Percentiles rank a stretch among this genome's conserved stretches.
Evolutionary conservation across 2,329 filamentous ascomycete genomes (phyloP).

Genomic region (Fusarium brachygibbosum): DNA sequence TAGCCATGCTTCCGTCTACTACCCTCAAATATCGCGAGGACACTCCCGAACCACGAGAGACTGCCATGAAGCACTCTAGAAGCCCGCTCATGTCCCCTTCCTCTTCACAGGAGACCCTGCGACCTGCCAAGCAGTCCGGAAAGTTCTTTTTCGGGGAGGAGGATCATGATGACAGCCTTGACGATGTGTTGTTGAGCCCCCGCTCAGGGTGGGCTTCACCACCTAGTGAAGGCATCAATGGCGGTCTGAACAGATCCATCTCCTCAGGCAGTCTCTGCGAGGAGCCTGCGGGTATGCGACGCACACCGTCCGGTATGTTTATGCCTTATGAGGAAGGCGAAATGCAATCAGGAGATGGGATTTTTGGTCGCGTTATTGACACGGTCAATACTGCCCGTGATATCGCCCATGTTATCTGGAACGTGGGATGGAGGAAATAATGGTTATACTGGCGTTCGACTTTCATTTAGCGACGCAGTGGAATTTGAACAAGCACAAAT

Average conservation of each 20-base stretch:
- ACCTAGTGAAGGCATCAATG: conserved; percentile 38
- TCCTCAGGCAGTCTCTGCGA: conserved; percentile 64
- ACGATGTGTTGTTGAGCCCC: conserved; percentile 51
- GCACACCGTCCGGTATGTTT: conserved; percentile 90
- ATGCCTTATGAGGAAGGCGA: conserved; percentile 88
- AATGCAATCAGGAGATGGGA: conserved; percentile 68
- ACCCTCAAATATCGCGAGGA: conserved; percentile 88
- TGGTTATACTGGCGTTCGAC: conserved; percentile 25
- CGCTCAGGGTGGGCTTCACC: conserved; percentile 53
- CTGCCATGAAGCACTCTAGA: conserved; percentile 72
- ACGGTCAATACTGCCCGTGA: conserved; percentile 81
- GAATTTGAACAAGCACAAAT: conserved; percentile 37
- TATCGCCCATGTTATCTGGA: conserved; percentile 79
- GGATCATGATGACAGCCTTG: conserved; percentile 68
- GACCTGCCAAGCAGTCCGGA: conserved; percentile 75
- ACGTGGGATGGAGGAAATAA: conserved; percentile 74
- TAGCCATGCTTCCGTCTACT: conserved; percentile 88
- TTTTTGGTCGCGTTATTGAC: conserved; percentile 85
- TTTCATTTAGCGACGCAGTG: conserved; percentile 29
- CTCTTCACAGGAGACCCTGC: conserved; percentile 84
- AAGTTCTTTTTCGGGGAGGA: conserved; percentile 74
- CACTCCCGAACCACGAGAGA: conserved; percentile 75
- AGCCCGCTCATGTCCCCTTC: conserved; percentile 75
- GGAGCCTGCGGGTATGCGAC: conserved; percentile 74
- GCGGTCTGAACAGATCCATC: conserved; percentile 61